These are phyloP conservation scores for Erysimum cheiranthoides DNA, from an alignment of 345 rosid species.

Conservation along the genomic window DNA sequence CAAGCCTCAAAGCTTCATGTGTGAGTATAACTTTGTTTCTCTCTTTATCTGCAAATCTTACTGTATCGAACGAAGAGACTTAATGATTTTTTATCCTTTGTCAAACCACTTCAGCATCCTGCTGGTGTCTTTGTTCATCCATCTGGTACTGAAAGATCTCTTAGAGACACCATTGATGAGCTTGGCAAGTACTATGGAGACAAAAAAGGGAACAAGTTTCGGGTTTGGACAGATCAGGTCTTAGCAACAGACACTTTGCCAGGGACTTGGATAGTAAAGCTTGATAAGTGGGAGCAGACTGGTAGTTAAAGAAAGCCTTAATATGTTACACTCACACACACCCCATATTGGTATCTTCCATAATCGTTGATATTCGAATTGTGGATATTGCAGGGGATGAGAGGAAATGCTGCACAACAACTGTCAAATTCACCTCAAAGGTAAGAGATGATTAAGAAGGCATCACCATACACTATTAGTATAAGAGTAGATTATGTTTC, in stretches of 20 bases:
- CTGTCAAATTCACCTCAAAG: slow-evolving; percentile 57
- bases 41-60: not conserved
- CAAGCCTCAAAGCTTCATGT: slow-evolving; percentile 67
- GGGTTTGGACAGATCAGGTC: slow-evolving; percentile 83
- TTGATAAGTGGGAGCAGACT: slow-evolving; percentile 74
- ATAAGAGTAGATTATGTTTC: slow-evolving; percentile 17
- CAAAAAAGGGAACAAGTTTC: slow-evolving; percentile 63
- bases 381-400: slow-evolving; percentile 57
- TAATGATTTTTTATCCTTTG: slow-evolving; percentile 7
- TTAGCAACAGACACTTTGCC: slow-evolving; percentile 57
- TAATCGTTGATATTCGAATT: not conserved
- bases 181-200: slow-evolving; percentile 70
- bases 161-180: slow-evolving; percentile 61
- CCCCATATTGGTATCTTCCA: not conserved
- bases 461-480: not conserved
- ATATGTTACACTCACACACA: slow-evolving; percentile 5
- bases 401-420: slow-evolving; percentile 61
- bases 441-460: slow-evolving; percentile 46
- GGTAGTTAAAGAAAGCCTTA: slow-evolving; percentile 52
- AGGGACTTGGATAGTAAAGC: slow-evolving; percentile 73
- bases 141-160: slow-evolving; percentile 68
- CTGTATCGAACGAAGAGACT: slow-evolving; percentile 5
- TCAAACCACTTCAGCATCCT: slow-evolving; percentile 56
- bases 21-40: slow-evolving; percentile 54
- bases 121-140: slow-evolving; percentile 68